These are phyloP conservation scores for Fusarium keratoplasticum DNA, from an alignment of 2,329 filamentous ascomycete species.

Conservation along the genomic window DNA sequence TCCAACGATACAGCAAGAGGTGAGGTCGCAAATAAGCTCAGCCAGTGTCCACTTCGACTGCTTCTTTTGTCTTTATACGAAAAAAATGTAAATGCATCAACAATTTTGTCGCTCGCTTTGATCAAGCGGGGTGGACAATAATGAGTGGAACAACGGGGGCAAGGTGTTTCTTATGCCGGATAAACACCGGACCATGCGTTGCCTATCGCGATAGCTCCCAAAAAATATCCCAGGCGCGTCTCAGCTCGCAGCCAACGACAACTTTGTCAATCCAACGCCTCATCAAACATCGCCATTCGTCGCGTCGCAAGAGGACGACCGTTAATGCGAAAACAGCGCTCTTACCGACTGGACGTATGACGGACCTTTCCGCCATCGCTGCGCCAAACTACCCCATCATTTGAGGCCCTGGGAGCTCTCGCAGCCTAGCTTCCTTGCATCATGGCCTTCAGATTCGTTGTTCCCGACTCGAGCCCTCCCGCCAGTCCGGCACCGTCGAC, in stretches of 20 bases:
- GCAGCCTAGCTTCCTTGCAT: constrained; percentile 30
- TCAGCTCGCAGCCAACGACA: constrained; percentile 21
- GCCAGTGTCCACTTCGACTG: not conserved
- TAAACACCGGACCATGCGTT: constrained; percentile 37
- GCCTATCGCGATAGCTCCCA: constrained; percentile 46
- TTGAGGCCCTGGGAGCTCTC: constrained; percentile 33
- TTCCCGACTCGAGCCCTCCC: constrained; percentile 58
- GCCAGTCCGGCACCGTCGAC: constrained; percentile 61
- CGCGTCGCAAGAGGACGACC: constrained; percentile 17
- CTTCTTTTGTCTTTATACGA: not conserved
- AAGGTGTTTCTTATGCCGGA: constrained; percentile 19
- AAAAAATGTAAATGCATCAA: not conserved
- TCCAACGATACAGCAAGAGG: not conserved
- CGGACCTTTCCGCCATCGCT: constrained; percentile 2
- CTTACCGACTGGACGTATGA: constrained; percentile 12
- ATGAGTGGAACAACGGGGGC: not conserved
- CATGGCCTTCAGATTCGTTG: constrained; percentile 57
- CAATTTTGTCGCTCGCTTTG: not conserved
- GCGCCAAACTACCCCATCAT: constrained; percentile 19
- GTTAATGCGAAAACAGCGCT: constrained; percentile 25
- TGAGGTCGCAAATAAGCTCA: not conserved
- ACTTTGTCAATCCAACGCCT: constrained; percentile 28
- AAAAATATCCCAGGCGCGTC: constrained; percentile 45
- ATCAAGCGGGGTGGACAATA: not conserved
- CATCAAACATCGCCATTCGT: constrained; percentile 25